Base-by-base conservation (phyloP, 352 stramenopile species). In the Peronosclerospora sorghi region DNA sequence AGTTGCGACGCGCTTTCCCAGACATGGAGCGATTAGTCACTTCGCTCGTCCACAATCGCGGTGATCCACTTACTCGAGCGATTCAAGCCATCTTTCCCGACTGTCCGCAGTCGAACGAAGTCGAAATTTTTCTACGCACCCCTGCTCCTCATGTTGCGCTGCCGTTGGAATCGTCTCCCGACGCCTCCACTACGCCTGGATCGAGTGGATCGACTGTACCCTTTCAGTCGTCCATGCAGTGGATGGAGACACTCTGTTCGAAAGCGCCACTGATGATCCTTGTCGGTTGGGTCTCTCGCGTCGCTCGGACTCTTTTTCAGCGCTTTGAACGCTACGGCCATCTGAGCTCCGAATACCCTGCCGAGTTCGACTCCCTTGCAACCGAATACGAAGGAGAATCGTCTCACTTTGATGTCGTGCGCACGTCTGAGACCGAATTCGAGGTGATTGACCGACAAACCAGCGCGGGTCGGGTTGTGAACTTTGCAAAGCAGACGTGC, bases 261-360 rank as follows among this genome's bases (percentile, higher is more conserved):
- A 88, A 86, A 51, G 59, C 73, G 12, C 76, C 76, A 14, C 52
- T 86, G 8, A 88, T 88, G 76, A 83, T 88, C 18, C 54, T 88
- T 6, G 73, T 83, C 10, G 71, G 73, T 8, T 88, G 76, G 76
- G 71, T 88, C 12, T 88, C 76, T n/a, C 78, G 78, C 35, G 72
- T 86, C 15, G 76, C 76, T 10, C 73, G 73, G 38, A 80, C 65
- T 19, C 56, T 88, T 14, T 88, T 79, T 48, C 73, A 86, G 41
- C 71, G 76, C 26, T 86, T 68, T 15, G 69, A 84, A 13, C 75
- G 74, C 35, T 86, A 88, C 37, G 71, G 64, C 4, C 69, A 80
- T n/a, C 59, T 77, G n/a, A 76, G 51, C 26, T 77, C 76, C 2
- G 76, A 88, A 45, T 88, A 88, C 32, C 73, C 76, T 1, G 68